Evolutionary conservation across 176 grass and related monocot genomes (phyloP).

Genomic region (Melocanna baccifera): DNA sequence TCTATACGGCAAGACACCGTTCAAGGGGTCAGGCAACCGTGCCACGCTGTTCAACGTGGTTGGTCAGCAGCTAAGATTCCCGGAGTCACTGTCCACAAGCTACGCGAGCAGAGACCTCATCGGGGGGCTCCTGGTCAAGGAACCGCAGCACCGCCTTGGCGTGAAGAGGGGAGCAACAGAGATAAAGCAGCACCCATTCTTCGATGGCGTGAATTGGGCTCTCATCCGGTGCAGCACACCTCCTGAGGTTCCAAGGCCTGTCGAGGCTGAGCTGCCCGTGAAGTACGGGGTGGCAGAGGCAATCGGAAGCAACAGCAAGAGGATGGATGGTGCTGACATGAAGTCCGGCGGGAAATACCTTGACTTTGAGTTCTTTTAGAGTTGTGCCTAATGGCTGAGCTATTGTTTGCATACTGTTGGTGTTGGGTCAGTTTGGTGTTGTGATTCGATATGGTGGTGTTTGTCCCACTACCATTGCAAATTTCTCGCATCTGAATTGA

Average conservation of each 20-base stretch:
- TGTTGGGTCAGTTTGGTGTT: constrained; percentile 37
- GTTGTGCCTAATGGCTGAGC: neutral
- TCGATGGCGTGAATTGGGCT: constrained; percentile 95
- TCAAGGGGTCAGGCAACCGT: constrained; percentile 87
- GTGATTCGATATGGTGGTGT: constrained; percentile 30
- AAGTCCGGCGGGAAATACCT: constrained; percentile 76
- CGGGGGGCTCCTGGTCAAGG: constrained; percentile 85
- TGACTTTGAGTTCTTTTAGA: constrained; percentile 99
- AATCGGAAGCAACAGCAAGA: constrained; percentile 56
- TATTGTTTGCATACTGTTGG: constrained; percentile 31
- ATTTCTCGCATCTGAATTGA: constrained; percentile 25
- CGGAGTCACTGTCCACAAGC: constrained; percentile 70
- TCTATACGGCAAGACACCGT: constrained; percentile 91
- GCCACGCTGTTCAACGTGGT: constrained; percentile 95
- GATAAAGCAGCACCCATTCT: constrained; percentile 95
- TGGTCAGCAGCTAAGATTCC: constrained; percentile 78
- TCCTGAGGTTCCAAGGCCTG: constrained; percentile 73
- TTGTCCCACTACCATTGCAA: constrained; percentile 4
- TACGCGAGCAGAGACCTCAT: constrained; percentile 79
- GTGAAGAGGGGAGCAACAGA: constrained; percentile 88
- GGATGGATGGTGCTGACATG: constrained; percentile 51
- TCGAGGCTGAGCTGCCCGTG: constrained; percentile 57
- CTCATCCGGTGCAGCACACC: constrained; percentile 88
- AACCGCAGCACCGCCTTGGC: constrained; percentile 76
- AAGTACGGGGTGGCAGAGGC: constrained; percentile 54